Percentiles rank a stretch among this genome's conserved stretches.
Conservation (phyloP, 768 basidiomycete genomes). For the Tylopilus vinaceipallidus region DNA sequence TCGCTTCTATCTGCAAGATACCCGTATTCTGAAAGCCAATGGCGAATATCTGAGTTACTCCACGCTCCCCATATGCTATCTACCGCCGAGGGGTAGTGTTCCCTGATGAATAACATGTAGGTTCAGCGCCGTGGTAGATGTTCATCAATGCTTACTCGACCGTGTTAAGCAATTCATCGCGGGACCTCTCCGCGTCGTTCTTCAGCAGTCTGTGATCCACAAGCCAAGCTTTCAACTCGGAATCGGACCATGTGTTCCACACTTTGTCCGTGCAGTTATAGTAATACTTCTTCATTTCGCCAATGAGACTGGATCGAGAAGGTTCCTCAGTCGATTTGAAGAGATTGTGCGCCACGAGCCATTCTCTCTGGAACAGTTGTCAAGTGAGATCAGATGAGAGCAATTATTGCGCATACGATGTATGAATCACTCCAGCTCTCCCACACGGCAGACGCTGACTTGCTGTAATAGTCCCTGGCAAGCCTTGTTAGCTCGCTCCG, state of each 20-base stretch:
- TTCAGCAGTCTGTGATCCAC: conserved; percentile 72
- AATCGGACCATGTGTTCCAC: conserved; percentile 75
- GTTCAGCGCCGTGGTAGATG: too few species aligned
- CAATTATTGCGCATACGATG: conserved; percentile 47
- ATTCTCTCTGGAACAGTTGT: conserved; percentile 54
- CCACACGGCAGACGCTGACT: conserved; percentile 65
- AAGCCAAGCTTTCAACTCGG: conserved; percentile 75
- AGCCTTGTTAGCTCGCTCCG: conserved; percentile 65
- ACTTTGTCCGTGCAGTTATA: conserved; percentile 55
- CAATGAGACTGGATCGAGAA: conserved; percentile 53
- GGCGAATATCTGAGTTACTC: conserved; percentile 68
- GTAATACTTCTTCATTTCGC: conserved; percentile 77
- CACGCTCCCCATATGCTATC: conserved; percentile 67
- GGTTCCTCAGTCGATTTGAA: conserved; percentile 57
- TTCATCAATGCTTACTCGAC: conserved; percentile 47
- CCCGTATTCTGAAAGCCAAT: conserved; percentile 74
- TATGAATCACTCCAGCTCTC: conserved; percentile 85
- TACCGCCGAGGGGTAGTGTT: conserved; percentile 62
- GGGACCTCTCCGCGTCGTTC: conserved; percentile 58
- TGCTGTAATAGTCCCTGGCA: conserved; percentile 68
- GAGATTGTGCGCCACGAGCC: conserved; percentile 80
- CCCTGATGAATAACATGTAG: conserved; percentile 36
- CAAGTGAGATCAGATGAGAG: background rate
- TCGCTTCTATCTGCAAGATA: conserved; percentile 52
- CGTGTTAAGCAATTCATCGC: conserved; percentile 77